Percentiles rank a stretch among this genome's conserved stretches.
Evolutionary conservation across 805 yeast genomes (phyloP).

Genomic region (Cyberlindnera saturnus): DNA sequence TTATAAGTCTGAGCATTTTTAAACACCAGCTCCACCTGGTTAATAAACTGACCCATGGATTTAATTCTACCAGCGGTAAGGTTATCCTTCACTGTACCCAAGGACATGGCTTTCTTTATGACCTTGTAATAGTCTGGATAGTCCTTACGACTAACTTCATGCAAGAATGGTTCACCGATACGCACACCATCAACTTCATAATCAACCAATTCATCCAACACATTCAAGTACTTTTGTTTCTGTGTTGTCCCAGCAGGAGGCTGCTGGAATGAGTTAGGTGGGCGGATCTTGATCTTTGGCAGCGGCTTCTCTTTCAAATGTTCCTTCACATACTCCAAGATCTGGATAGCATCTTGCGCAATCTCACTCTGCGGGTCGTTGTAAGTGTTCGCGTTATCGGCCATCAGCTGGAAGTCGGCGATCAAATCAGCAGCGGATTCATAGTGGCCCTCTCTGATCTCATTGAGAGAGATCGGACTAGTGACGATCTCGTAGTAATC

Average conservation of each 20-base stretch:
- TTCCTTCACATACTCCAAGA: conserved; percentile 51
- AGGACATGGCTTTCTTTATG: conserved; percentile 69
- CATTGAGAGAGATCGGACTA: conserved; percentile 64
- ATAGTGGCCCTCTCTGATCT: conserved; percentile 46
- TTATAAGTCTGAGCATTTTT: conserved; percentile 75
- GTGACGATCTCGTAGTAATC: conserved; percentile 70
- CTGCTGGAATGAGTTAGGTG: conserved; percentile 1
- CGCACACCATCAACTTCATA: conserved; percentile 26
- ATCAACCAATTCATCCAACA: conserved; percentile 14
- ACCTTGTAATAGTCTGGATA: conserved; percentile 79
- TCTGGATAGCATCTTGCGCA: conserved; percentile 55
- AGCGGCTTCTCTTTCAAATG: conserved; percentile 38
- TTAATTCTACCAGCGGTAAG: conserved; percentile 47
- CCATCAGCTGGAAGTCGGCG: conserved; percentile 63
- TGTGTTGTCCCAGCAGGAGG: conserved; percentile 4
- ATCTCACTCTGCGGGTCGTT: conserved; percentile 64
- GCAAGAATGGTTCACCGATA: conserved; percentile 67
- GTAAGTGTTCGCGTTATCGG: conserved; percentile 63
- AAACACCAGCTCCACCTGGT: conserved; percentile 59
- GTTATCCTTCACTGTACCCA: conserved; percentile 49
- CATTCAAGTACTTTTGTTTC: conserved; percentile 13
- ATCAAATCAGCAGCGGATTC: conserved; percentile 33
- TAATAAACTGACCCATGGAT: conserved; percentile 52
- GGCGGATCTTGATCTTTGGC: conserved; percentile 17
- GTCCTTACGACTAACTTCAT: conserved; percentile 59